Conservation (phyloP, 139 green algal genomes). For the Nannochloris sp. region DNA sequence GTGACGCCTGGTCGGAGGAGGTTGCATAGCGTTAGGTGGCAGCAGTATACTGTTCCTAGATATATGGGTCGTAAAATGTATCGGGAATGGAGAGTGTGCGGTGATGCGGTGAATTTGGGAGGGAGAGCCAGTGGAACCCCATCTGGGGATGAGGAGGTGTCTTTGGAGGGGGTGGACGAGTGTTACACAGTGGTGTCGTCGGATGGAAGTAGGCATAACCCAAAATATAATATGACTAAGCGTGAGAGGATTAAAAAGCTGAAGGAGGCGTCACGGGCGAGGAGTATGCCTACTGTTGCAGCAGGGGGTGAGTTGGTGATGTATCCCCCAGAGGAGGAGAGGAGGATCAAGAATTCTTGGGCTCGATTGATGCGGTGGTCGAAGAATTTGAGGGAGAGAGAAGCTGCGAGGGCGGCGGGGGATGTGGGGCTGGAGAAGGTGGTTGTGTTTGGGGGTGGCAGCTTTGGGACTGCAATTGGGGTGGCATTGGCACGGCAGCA, state of each 20-base stretch:
- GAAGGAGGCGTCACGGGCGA: neutral
- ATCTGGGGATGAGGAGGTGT: no score
- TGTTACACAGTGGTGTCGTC: no score
- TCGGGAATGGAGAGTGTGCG: no score
- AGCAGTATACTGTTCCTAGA: no score
- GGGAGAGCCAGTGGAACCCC: no score
- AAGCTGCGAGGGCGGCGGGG: conserved; percentile 2
- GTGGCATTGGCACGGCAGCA: conserved; percentile 76
- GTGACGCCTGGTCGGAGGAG: no score
- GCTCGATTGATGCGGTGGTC: conserved; percentile 82
- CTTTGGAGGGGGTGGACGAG: no score
- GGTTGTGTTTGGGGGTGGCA: conserved; percentile 90
- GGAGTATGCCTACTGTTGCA: neutral
- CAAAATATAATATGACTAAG: neutral
- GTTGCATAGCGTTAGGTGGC: no score
- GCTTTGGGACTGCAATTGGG: conserved; percentile 94
- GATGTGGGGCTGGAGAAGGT: conserved; percentile 56
- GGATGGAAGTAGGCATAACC: neutral
- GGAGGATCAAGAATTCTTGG: conserved; percentile 69
- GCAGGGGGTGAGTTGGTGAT: conserved; percentile 3
- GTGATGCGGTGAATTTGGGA: no score
- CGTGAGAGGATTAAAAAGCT: neutral
- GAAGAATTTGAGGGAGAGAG: neutral
- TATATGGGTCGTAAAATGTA: no score
- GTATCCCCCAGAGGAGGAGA: conserved; percentile 37